Base-by-base conservation (phyloP, 2,329 filamentous ascomycete genomes). In the Fusarium pseudocircinatum region DNA sequence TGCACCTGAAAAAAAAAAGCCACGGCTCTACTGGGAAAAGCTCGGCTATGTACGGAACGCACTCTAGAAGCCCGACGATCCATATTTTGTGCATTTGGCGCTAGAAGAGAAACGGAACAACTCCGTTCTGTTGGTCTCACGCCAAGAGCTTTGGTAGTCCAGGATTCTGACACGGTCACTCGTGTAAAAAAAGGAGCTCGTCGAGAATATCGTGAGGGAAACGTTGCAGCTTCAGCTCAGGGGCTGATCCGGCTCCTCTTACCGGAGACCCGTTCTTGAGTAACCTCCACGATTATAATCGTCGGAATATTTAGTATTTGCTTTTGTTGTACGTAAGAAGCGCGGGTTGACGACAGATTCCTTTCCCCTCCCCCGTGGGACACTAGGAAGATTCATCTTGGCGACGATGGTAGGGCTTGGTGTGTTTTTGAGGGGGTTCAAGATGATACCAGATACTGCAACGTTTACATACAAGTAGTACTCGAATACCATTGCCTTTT, bases 31-130 rank as follows among this genome's bases (percentile, higher is more conserved):
- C 49, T 73, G 70, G 71, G 58, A 72, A 74, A 74, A 72, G 63
- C 42, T 62, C 71, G 71, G 71, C 30, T 74, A 67, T 58, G 54
- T 22, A 56, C 52, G 52, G 63, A 67, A 62, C 47, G 20, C 24
- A 61, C 46, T 73, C 70, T 66, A 61, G 70, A 73, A 73, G 70
- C 34, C 30, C 20, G 56, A 30, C 10, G 63, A 57, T 74, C 71
- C 67, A 72, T 74, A 74, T 74, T 74, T 73, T 34, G 34, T 49
- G 34, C 37, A 42, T n/a, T 54, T 40, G 43, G 32, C 70, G 70
- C 70, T 74, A 73, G 58, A 66, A 61, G 34, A 50, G 32, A 73
- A 73, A 73, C 66, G 65, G 70, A 67, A 44, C 47, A 36, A 24
- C 63, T 71, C 68, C 52, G 69, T 67, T 60, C 44, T 60, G 61